phyloP scores from a whole-genome alignment of 306 rosid genomes.

The Glycine latifolia region DNA sequence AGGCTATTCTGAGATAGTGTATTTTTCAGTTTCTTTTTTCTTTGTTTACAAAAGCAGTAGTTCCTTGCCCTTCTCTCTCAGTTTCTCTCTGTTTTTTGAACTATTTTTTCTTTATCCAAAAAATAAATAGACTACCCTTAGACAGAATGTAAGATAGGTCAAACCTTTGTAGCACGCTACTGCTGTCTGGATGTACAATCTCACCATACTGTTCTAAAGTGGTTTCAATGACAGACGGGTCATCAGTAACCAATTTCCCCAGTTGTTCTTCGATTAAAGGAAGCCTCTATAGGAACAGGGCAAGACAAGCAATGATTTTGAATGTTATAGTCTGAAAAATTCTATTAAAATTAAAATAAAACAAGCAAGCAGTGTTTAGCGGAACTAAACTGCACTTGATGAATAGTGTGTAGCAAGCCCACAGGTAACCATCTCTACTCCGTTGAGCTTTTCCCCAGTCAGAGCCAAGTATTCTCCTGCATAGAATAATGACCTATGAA shows the following conservation, averaged over 20 bases:
- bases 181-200: constrained; percentile 59
- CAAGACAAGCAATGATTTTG: constrained; percentile 39
- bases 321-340: constrained; percentile 25
- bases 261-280: constrained; percentile 83
- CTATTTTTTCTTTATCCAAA: constrained; percentile 1
- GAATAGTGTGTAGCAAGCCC: constrained; percentile 95
- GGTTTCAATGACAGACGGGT: constrained; percentile 83
- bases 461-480: constrained; percentile 95
- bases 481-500: constrained; percentile 38
- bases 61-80: not conserved
- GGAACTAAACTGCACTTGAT: constrained; percentile 68
- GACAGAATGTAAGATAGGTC: constrained; percentile 38
- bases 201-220: constrained; percentile 82
- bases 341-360: not conserved
- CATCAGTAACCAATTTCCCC: constrained; percentile 80
- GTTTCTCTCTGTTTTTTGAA: not conserved
- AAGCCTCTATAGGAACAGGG: constrained; percentile 64
- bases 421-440: constrained; percentile 83
- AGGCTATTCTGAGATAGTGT: not conserved
- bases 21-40: constrained; percentile 12
- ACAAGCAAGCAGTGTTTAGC: constrained; percentile 35
- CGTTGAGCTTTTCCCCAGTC: constrained; percentile 83
- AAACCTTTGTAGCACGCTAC: constrained; percentile 74
- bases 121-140: not conserved
- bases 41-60: not conserved